Conservation (phyloP, 225 moss, liverwort and hornwort species). For the Marchantia paleacea region DNA sequence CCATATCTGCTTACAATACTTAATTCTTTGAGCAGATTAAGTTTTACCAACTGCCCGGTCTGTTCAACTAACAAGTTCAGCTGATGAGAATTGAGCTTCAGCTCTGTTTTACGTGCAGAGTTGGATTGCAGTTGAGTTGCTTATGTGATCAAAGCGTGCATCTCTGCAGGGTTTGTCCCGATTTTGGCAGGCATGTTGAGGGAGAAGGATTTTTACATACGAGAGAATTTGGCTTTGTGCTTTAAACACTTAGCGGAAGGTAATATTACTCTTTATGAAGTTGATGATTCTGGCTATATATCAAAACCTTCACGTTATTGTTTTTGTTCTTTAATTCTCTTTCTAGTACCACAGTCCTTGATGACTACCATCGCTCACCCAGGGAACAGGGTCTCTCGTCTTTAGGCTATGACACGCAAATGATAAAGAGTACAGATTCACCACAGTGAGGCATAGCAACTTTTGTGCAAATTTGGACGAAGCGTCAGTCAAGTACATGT, state of each 20-base stretch:
- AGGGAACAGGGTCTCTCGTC: too few relatives aligned
- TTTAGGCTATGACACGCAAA: too few relatives aligned
- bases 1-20: too few relatives aligned
- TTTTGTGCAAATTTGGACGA: too few relatives aligned
- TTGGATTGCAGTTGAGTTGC: not conserved
- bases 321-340: too few relatives aligned
- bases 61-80: not conserved
- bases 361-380: too few relatives aligned
- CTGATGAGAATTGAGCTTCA: not conserved
- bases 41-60: not conserved
- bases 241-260: conserved; percentile 76
- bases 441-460: too few relatives aligned
- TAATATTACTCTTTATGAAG: conserved; percentile 1
- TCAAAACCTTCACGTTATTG: too few relatives aligned
- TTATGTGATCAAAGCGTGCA: not conserved
- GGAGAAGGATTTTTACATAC: conserved; percentile 72
- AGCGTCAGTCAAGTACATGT: too few relatives aligned
- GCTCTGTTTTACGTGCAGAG: not conserved
- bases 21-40: too few relatives aligned
- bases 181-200: conserved; percentile 61
- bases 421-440: too few relatives aligned
- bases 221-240: conserved; percentile 79
- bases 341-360: too few relatives aligned
- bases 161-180: conserved; percentile 57
- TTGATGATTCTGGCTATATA: not conserved